Evolutionary conservation across 495 filamentous ascomycete genomes (phyloP).

Genomic region (Bacidia gigantensis): DNA sequence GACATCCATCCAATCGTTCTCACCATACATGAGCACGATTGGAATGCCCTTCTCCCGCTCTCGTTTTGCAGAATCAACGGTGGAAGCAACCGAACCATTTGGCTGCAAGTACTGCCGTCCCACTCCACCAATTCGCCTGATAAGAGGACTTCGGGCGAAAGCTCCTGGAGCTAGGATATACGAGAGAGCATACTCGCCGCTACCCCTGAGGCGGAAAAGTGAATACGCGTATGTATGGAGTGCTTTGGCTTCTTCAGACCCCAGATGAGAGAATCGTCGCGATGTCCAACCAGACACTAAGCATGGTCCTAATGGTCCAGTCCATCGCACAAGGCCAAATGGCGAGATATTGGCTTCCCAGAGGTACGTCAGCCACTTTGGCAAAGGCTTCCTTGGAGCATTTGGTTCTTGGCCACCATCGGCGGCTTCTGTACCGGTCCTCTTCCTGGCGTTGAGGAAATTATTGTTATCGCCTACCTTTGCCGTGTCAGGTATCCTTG

Average conservation of each 20-base stretch:
- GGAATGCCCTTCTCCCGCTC: slow-evolving; percentile 63
- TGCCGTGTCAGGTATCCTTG: slow-evolving; percentile 16
- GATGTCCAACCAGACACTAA: slow-evolving; percentile 92
- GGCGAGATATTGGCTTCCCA: slow-evolving; percentile 98
- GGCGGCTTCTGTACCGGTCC: slow-evolving; percentile 24
- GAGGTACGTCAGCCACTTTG: slow-evolving; percentile 76
- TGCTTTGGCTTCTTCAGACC: slow-evolving; percentile 63
- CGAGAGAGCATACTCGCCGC: slow-evolving; percentile 84
- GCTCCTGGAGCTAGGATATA: slow-evolving; percentile 91
- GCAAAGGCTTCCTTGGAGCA: slow-evolving; percentile 48
- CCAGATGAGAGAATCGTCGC: slow-evolving; percentile 79
- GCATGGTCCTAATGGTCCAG: slow-evolving; percentile 82
- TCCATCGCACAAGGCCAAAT: slow-evolving; percentile 76
- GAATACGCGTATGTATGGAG: slow-evolving; percentile 88
- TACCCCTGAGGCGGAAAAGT: slow-evolving; percentile 85
- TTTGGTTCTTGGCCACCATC: slow-evolving; percentile 23
- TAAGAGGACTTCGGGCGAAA: slow-evolving; percentile 76
- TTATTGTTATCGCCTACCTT: slow-evolving; percentile 43
- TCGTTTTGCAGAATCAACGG: slow-evolving; percentile 17
- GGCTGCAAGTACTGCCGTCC: slow-evolving; percentile 47
- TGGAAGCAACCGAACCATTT: slow-evolving; percentile 17
- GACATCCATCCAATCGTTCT: slow-evolving; percentile 97
- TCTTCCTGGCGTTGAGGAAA: slow-evolving; percentile 38
- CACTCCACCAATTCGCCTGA: slow-evolving; percentile 74
- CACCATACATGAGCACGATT: slow-evolving; percentile 86